phyloP scores from a whole-genome alignment of 352 stramenopile species.

The Detonula confervacea region DNA sequence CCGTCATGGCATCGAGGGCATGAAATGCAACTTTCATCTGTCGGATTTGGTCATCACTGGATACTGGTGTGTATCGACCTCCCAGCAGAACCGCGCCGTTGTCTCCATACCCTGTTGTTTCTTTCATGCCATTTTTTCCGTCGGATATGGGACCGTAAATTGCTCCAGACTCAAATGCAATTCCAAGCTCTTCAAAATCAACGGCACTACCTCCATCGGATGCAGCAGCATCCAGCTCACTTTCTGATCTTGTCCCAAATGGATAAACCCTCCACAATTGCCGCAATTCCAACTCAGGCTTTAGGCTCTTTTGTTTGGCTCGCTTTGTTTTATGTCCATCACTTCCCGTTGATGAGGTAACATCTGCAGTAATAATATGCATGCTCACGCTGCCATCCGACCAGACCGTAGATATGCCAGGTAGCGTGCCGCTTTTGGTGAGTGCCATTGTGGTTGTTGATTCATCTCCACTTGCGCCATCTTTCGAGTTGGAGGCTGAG shows the following conservation, averaged over 20 bases:
- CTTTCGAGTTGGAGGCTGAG: conserved; percentile 5
- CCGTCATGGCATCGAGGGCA: conserved; percentile 56
- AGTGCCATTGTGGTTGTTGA: conserved; percentile 41
- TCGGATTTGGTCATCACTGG: conserved; percentile 1
- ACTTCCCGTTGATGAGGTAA: conserved; percentile 5
- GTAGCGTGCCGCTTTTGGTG: conserved; percentile 63
- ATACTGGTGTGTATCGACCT: conserved; percentile 35
- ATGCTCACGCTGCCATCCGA: conserved; percentile 73
- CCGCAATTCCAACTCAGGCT: conserved; percentile 56
- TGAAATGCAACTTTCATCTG: conserved; percentile 56
- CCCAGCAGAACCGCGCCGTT: conserved; percentile 54
- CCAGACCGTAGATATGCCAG: conserved; percentile 72
- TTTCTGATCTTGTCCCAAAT: conserved; percentile 5
- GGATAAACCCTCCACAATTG: conserved; percentile 67
- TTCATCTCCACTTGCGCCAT: conserved; percentile 11
- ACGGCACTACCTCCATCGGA: conserved; percentile 14
- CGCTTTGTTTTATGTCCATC: conserved; percentile 44
- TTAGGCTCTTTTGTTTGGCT: conserved; percentile 43
- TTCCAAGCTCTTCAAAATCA: conserved; percentile 51
- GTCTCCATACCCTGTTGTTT: conserved; percentile 26
- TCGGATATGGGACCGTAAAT: conserved; percentile 32
- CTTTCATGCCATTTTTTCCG: conserved; percentile 1
- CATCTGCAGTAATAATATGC: conserved; percentile 66
- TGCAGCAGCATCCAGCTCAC: conserved; percentile 3
- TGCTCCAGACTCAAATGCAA: conserved; percentile 54